Percentiles rank a stretch among this genome's conserved stretches.
These are phyloP conservation scores for Blastobotrys buckinghamii DNA, from an alignment of 1,139 yeast genomes.

Conservation along the genomic window DNA sequence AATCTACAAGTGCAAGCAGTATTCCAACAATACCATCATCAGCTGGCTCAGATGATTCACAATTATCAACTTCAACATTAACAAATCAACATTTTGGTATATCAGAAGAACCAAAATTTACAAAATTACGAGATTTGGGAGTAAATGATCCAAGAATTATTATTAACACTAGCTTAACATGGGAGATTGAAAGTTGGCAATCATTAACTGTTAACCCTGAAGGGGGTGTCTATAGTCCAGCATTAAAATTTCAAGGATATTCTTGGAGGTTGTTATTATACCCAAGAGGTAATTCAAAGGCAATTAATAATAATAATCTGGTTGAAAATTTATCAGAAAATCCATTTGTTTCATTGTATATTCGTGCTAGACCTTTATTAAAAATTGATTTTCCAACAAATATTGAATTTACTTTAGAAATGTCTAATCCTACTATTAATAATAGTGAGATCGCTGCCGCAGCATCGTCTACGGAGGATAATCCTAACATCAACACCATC, in stretches of 20 bases:
- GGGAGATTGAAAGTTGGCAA: conserved; percentile 9
- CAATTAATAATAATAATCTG: background rate
- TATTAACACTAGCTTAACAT: conserved; percentile 7
- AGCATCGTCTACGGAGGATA: too few relatives aligned
- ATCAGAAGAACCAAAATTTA: background rate
- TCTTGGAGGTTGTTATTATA: conserved; percentile 8
- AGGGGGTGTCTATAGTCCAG: background rate
- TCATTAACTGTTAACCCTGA: background rate
- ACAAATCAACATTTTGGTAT: background rate
- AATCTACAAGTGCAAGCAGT: conserved; percentile 1
- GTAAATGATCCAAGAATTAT: conserved; percentile 7
- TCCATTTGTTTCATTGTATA: conserved; percentile 3
- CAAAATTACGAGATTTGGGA: conserved; percentile 6
- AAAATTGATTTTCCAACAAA: background rate
- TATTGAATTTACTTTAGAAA: conserved; percentile 1
- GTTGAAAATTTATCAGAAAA: background rate
- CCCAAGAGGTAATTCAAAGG: background rate
- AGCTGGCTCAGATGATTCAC: background rate
- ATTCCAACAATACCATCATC: conserved; percentile 4
- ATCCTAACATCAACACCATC: background rate
- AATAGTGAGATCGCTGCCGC: background rate
- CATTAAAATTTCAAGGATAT: conserved; percentile 5
- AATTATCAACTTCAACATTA: background rate
- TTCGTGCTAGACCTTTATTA: conserved; percentile 5
- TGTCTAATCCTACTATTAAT: background rate